Conservation (phyloP, 441 rosid genomes). For the Mallotus repandus region DNA sequence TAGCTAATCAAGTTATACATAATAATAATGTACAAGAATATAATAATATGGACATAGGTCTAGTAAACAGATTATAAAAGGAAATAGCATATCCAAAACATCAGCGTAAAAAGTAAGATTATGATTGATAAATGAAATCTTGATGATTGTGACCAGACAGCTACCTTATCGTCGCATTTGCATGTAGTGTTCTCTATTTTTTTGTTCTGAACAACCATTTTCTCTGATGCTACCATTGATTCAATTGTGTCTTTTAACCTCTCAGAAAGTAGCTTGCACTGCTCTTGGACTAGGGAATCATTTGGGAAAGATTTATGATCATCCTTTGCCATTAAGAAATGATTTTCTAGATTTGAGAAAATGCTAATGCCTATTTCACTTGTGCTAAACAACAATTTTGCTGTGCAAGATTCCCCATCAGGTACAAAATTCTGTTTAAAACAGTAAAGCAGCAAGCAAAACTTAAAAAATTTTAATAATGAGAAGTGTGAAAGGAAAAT, state of each 20-base stretch:
- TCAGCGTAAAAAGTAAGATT: slow-evolving; percentile 38
- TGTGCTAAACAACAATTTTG: slow-evolving; percentile 47
- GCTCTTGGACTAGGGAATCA: slow-evolving; percentile 40
- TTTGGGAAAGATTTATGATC: slow-evolving; percentile 28
- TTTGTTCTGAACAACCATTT: slow-evolving; percentile 26
- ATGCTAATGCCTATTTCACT: slow-evolving; percentile 53
- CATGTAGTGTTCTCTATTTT: slow-evolving; percentile 35
- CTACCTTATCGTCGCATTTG: slow-evolving; percentile 68
- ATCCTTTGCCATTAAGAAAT: slow-evolving; percentile 39
- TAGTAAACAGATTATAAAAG: slow-evolving; percentile 27
- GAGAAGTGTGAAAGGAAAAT: slow-evolving; percentile 12
- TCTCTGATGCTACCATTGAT: slow-evolving; percentile 40
- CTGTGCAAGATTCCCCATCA: slow-evolving; percentile 48
- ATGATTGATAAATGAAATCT: slow-evolving; percentile 48
- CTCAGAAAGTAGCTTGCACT: slow-evolving; percentile 45
- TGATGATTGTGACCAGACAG: slow-evolving; percentile 57
- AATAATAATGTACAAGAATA: not conserved
- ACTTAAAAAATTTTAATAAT: slow-evolving; percentile 5
- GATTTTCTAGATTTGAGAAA: slow-evolving; percentile 59
- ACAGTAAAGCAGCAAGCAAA: slow-evolving; percentile 23
- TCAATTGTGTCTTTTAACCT: slow-evolving; percentile 41
- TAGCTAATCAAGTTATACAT: not conserved
- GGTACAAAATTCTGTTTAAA: slow-evolving; percentile 43
- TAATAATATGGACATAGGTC: slow-evolving; percentile 9
- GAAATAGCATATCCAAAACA: slow-evolving; percentile 50